Evolutionary conservation across 306 rosid species (phyloP), one percentile per base, ranked within the genome.

Genomic region (Pterocarpus santalinus): DNA sequence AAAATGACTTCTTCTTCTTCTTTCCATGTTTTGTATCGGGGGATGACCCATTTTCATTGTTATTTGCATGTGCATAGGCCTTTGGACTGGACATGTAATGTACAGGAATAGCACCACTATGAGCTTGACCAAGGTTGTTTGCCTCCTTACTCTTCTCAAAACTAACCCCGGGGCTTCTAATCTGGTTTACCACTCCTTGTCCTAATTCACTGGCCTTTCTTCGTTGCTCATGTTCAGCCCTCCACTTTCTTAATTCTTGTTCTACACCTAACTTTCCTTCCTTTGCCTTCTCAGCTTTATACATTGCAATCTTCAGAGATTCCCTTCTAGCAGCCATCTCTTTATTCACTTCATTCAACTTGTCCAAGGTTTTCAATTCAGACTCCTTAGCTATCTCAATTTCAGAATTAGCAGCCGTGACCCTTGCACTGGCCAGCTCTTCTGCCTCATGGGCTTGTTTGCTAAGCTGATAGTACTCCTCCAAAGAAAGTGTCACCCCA

Each of bases 191-290:
- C 5, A 56, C 83, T 73, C 73, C 85, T 51, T 85, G 89, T 65
- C 65, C 90, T 46, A 89, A 41, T 62, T 83, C 93, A 56, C 82
- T 82, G n/a, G 85, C 83, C 74, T 90, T 95, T 84, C 94, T 84
- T 39, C 76, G 78, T 65, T 89, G 94, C 80, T 80, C 94, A 3
- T 89, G 91, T 65, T 91, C 99, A 1, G 97, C 80, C 86, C 98
- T 90, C 99, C 99, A 95, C 70, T 86, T 93, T 83, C 99, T 89
- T 56, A 95, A 64, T 80, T 95, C 97, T 77, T 95, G 98, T 80
- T 95, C 99, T 39, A 84, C 91, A 14, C 86, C 93, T 85, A 95
- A 72, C 81, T 95, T 95, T 69, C 97, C 99, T 85, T 93, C 97
- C 87, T 88, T 88, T 63, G 99, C 98, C 83, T 85, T 93, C 85